Evolutionary conservation across 305 asterid genomes (phyloP), one percentile per base, ranked within the genome.

Genomic region (Withania somnifera): DNA sequence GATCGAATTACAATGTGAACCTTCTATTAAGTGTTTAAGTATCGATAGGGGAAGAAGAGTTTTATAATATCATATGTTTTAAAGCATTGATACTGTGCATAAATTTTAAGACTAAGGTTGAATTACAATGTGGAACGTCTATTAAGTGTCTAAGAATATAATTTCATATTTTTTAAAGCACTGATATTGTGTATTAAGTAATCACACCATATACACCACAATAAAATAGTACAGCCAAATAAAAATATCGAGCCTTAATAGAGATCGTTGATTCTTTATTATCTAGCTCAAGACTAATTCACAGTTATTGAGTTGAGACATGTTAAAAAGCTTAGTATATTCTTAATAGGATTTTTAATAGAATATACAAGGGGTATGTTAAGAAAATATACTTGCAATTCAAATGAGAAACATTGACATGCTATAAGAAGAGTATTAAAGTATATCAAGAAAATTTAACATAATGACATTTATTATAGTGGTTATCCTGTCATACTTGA

Each of bases 311-410:
- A 78, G 69, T 54, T 32, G 47, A 83, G 26, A 53, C 26, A 15
- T 78, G 40, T 19, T 77, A n/a, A 20, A 78, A 2, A 4, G 7
- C 64, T 26, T 78, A 28, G 28, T 36, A 78, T 34, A 42, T 81
- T 2, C 26, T 86, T 3, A 86, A 86, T 28, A 57, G 77, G 17
- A 60, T 71, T 30, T 50, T 75, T 26, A 80, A 45, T 13, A 81
- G 53, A 77, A 10, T 42, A 3, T 10, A 5, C 5, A 2, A 7
- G 9, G 51, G 15, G 11, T 42, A 42, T 9, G 51, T 10, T 42
- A 1, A 42, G 51, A 8, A 42, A 13, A 10, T 10, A 42, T 42
- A 42, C 50, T 42, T 42, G 13, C 50, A 42, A 42, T 10, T 3
- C 50, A 0, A 42, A 3, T 42, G 4, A 42, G 13, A 5, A 47